Evolutionary conservation across 2,329 filamentous ascomycete genomes (phyloP), one percentile per base, ranked within the genome.

Genomic region (Hypoxylon sp.): DNA sequence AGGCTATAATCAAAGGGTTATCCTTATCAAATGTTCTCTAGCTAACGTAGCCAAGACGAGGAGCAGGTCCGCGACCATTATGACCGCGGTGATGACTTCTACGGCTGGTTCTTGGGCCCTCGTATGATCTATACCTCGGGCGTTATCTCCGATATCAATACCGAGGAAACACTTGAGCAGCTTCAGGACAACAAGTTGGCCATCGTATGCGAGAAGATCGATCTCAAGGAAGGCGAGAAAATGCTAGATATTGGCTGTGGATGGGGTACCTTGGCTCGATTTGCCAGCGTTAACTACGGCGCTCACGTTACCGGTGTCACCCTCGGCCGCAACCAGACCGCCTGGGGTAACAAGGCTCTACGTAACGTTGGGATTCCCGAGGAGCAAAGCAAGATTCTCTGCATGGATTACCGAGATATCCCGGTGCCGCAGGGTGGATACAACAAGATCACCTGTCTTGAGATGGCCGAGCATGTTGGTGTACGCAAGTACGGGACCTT

Each of bases 71-170:
- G 94, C 79, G 94, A 94, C 81, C 94, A 98, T 85, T 99, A 99
- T 83, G 96, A 98, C 87, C 91, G 94, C 72, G 96, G 96, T 78
- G 94, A 99, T 80, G 96, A 98, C 83, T 97, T 98, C 84, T 99
- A 99, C 86, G 92, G 90, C 80, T 99, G 94, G 94, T 98, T 98
- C 88, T 89, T 98, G 71, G 96, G 96, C 69, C 95, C 95, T 66
- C 94, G 95, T 78, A 99, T 98, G 96, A 94, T 98, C 83, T 98
- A 98, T 86, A 99, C 96, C 56, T 97, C 93, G 55, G 96, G 96
- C 76, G 86, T 99, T 77, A 97, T 99, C 79, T 92, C 92, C 68
- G 94, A 98, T 81, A 88, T 93, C 80, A 90, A 91, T 82, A 87
- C 86, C 73, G 96, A 98, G 83, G 96, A 98, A 84, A 89, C 90